phyloP scores from a whole-genome alignment of 2,329 filamentous ascomycete species.

The Sphaerulina musiva region DNA sequence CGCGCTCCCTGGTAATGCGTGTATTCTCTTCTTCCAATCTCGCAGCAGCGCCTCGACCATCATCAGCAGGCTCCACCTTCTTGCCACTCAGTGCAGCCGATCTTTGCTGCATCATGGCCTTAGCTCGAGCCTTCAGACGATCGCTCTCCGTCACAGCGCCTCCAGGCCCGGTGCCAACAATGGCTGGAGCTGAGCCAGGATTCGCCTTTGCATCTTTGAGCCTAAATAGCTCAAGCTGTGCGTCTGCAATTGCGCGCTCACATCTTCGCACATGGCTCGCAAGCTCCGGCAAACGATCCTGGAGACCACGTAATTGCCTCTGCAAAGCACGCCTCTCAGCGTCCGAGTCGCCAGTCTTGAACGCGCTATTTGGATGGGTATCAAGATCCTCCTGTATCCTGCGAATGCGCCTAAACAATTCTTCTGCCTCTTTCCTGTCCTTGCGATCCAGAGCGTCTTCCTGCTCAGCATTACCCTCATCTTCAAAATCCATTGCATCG shows the following conservation, averaged over 20 bases:
- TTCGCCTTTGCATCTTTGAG: slow-evolving; percentile 88
- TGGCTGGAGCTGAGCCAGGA: slow-evolving; percentile 68
- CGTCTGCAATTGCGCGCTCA: slow-evolving; percentile 87
- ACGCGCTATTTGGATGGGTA: slow-evolving; percentile 69
- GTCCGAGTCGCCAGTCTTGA: slow-evolving; percentile 69
- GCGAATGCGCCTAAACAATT: slow-evolving; percentile 85
- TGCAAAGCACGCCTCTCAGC: slow-evolving; percentile 81
- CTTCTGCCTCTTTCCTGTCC: slow-evolving; percentile 86
- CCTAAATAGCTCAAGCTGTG: slow-evolving; percentile 85
- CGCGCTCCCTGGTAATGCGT: slow-evolving; percentile 73
- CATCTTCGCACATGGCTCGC: slow-evolving; percentile 86
- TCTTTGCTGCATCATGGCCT: slow-evolving; percentile 97
- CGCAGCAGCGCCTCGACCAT: slow-evolving; percentile 72
- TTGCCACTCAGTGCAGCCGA: slow-evolving; percentile 86
- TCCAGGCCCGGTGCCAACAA: slow-evolving; percentile 88
- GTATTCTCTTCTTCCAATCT: slow-evolving; percentile 83
- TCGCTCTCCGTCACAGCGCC: slow-evolving; percentile 88
- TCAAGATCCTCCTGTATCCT: slow-evolving; percentile 94
- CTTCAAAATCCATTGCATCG: slow-evolving; percentile 92
- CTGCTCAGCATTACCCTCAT: slow-evolving; percentile 82
- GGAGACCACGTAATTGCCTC: slow-evolving; percentile 79
- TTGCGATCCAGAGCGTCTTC: slow-evolving; percentile 86
- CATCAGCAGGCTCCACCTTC: slow-evolving; percentile 57
- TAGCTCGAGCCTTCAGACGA: slow-evolving; percentile 86
- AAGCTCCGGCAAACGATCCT: slow-evolving; percentile 83